These are phyloP conservation scores for Cordyceps tenuipes DNA, from an alignment of 2,329 filamentous ascomycete species.

Conservation along the genomic window DNA sequence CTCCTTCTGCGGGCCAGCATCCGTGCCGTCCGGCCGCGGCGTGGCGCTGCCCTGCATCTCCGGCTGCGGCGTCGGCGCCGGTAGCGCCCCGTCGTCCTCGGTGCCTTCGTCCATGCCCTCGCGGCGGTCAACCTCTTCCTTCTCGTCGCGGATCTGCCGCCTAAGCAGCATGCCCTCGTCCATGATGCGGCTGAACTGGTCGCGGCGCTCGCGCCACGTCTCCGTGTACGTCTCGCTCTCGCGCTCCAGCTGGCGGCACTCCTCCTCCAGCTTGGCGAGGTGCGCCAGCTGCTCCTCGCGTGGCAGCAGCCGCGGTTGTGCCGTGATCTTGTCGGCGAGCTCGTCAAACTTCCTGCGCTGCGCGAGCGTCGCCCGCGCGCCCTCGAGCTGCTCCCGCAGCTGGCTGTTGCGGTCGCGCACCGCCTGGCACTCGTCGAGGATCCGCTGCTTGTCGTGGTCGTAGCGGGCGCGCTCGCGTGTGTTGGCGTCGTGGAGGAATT, in stretches of 20 bases:
- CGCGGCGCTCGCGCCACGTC: constrained; percentile 76
- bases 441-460: constrained; percentile 68
- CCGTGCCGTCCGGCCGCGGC: constrained; percentile 34
- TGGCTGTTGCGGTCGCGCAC: constrained; percentile 68
- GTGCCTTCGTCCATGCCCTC: constrained; percentile 70
- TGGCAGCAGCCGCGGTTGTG: constrained; percentile 68
- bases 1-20: constrained; percentile 17
- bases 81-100: constrained; percentile 46
- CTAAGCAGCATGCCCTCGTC: constrained; percentile 84
- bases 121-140: constrained; percentile 82
- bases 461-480: constrained; percentile 76
- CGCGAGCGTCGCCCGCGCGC: constrained; percentile 64
- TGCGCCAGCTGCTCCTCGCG: constrained; percentile 76
- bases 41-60: constrained; percentile 45
- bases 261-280: constrained; percentile 73
- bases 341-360: constrained; percentile 82
- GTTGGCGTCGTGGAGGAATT: constrained; percentile 80
- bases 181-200: constrained; percentile 82
- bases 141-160: constrained; percentile 83
- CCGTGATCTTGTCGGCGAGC: constrained; percentile 77
- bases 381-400: constrained; percentile 66
- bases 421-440: constrained; percentile 66
- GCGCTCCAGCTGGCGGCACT: constrained; percentile 78
- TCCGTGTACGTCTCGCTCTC: constrained; percentile 74
- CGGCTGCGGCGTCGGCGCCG: constrained; percentile 37